Evolutionary conservation across 1,139 yeast species (phyloP).

Genomic region (Eremothecium coryli): DNA sequence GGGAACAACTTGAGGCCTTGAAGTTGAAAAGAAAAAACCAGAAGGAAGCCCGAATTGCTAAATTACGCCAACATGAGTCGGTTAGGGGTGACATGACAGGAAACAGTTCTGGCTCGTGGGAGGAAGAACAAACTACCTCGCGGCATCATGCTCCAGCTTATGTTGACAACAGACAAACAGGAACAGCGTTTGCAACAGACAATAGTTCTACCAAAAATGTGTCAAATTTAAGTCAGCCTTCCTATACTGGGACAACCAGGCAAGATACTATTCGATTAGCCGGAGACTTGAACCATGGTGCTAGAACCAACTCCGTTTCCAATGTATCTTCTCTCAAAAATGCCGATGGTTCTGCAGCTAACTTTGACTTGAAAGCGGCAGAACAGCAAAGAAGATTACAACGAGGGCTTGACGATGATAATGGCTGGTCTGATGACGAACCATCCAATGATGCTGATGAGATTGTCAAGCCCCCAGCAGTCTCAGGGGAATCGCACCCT

Average conservation of each 20-base stretch:
- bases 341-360: conserved; percentile 19
- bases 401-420: conserved; percentile 46
- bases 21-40: conserved; percentile 49
- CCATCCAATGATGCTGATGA: conserved; percentile 37
- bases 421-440: conserved; percentile 51
- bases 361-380: conserved; percentile 46
- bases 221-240: no score
- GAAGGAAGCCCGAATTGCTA: conserved; percentile 31
- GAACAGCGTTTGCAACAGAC: no score
- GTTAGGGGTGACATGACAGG: conserved; percentile 34
- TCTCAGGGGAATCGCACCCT: conserved; percentile 26
- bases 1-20: conserved; percentile 32
- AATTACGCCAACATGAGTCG: conserved; percentile 29
- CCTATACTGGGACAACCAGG: background rate
- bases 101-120: conserved; percentile 9
- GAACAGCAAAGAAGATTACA: conserved; percentile 59
- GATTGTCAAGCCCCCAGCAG: conserved; percentile 24
- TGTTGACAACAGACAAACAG: conserved; percentile 15
- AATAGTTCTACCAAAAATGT: no score
- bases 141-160: conserved; percentile 8
- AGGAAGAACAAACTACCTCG: conserved; percentile 7
- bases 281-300: background rate
- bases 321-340: conserved; percentile 44
- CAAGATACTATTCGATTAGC: background rate
- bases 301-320: conserved; percentile 18